Base-by-base conservation (phyloP, 495 filamentous ascomycete genomes). In the Hypoxylon perforatum region DNA sequence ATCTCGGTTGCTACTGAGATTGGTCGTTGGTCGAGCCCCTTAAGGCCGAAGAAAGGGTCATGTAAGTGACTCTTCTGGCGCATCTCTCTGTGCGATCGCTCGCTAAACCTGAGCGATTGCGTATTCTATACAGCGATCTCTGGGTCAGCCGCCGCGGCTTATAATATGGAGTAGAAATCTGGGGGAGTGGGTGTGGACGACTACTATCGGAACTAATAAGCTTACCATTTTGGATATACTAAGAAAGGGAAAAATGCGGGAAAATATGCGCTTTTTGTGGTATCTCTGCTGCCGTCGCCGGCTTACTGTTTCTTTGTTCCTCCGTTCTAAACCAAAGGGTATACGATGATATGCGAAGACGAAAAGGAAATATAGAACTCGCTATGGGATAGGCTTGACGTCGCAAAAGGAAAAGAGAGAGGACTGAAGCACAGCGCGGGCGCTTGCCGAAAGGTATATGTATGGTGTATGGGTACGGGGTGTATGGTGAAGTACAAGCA, bases 1-100 rank as follows among this genome's bases (percentile, higher is more conserved):
- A 91, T 87, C 54, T 92, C 88, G 15, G 88, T 93, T 22, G 87
- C 83, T 19, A 87, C 79, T 33, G 91, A 93, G 36, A 80, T 68
- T 47, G 88, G 87, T 56, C 86, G 75, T 41, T 65, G 61, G 47
- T 80, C 77, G 44, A 71, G 69, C 65, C 67, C 61, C 70, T 78
- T 82, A 65, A 80, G 61, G 53, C 71, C 78, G 71, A 85, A 85
- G 63, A 84, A 83, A 36, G 77, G 70, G 71, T 83, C 80, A 52
- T 75, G 73, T 18, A 76, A 61, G 55, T 74, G 66, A 17, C 67
- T 69, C 73, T 79, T 85, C 57, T 85, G 77, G 63, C 76, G 78
- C 82, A 85, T 83, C 70, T 84, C 80, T 57, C 69, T 66, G 48
- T 75, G 69, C 67, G 70, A 67, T 65, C 72, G 63, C 72, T 67